Percentiles rank a stretch among this genome's conserved stretches.
These are phyloP conservation scores for Hemileccinum impolitum DNA, from an alignment of 768 basidiomycete species.

Conservation along the genomic window DNA sequence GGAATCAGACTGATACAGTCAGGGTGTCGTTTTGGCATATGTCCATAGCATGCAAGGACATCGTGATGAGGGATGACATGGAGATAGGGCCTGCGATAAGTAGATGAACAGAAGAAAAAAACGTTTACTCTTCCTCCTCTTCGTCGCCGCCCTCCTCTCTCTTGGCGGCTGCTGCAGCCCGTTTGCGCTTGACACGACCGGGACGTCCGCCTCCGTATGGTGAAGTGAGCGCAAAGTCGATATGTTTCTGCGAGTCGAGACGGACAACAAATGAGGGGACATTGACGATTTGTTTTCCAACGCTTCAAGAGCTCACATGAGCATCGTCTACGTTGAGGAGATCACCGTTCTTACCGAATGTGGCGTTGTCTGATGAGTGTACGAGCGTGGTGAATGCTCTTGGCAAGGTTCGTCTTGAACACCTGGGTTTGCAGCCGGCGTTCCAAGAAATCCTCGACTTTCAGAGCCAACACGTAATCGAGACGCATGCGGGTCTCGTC, in stretches of 20 bases:
- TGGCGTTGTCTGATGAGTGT: conserved; percentile 97
- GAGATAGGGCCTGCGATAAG: conserved; percentile 28
- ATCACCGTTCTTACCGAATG: conserved; percentile 69
- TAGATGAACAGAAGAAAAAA: conserved; percentile 17
- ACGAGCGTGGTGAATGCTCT: conserved; percentile 98
- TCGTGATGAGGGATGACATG: conserved; percentile 22
- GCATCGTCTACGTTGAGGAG: background rate
- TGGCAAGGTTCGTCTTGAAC: conserved; percentile 97
- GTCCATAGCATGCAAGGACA: conserved; percentile 32
- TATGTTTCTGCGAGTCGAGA: conserved; percentile 99
- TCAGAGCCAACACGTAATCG: conserved; percentile 99
- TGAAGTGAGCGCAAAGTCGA: conserved; percentile 96
- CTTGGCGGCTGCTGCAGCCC: conserved; percentile 88
- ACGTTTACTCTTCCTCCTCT: conserved; percentile 80
- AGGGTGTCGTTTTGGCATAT: conserved; percentile 28
- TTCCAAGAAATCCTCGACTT: conserved; percentile 99
- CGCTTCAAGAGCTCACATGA: conserved; percentile 43
- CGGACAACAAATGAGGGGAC: conserved; percentile 98
- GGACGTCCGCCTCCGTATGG: conserved; percentile 94
- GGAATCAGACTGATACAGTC: conserved; percentile 13
- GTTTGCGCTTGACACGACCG: conserved; percentile 99
- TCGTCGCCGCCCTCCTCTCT: conserved; percentile 87
- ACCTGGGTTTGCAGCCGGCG: conserved; percentile 98
- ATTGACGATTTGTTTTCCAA: conserved; percentile 99
- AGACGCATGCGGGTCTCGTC: conserved; percentile 99